Base-by-base conservation (phyloP, 768 basidiomycete genomes). In the Cubamyces lactineus region DNA sequence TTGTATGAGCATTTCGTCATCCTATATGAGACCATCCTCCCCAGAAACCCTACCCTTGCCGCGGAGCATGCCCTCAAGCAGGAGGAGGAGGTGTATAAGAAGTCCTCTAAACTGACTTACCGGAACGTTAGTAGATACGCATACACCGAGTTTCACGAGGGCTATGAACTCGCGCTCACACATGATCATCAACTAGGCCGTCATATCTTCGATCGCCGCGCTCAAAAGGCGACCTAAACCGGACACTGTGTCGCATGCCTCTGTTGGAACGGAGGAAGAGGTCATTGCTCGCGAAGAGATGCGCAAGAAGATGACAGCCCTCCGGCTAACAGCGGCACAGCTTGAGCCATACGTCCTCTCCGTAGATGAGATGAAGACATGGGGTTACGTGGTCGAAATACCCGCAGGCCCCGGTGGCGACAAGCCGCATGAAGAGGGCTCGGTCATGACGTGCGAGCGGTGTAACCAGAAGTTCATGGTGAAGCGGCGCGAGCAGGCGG, bases 1-100 rank as follows among this genome's bases (percentile, higher is more conserved):
- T 76, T 95, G 12, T 88, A 87, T 67, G 84, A 89, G 24, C 88
- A 91, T 68, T 95, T 92, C 69, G 64, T 77, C 30, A 77, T 85
- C 23, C 76, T 95, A 2, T 95, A 95, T 75, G 75, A 83, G 9
- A 59, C 74, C 9, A 75, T 94, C 48, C 73, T 83, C 2, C 73
- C 83, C 2, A 60, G 74, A 15, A 79, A 87, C 61, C 86, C 89
- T 0, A 76, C 79, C 23, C 72, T 95, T 19, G 89, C 92, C 0
- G 76, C 86, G 0, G 86, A 92, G 55, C 90, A 96, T 75, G 86
- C 94, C 3, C 80, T 94, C 11, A 82, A 77, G 51, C 93, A 96
- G 69, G 94, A 96, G 69, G 83, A 84, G 38, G 88, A 93, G 61
- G 80, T 94, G 0, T 94, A 94, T 74, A 79, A 78, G 24, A 86